phyloP scores from a whole-genome alignment of 2,329 filamentous ascomycete genomes.

The Curvularia hawaiiensis region DNA sequence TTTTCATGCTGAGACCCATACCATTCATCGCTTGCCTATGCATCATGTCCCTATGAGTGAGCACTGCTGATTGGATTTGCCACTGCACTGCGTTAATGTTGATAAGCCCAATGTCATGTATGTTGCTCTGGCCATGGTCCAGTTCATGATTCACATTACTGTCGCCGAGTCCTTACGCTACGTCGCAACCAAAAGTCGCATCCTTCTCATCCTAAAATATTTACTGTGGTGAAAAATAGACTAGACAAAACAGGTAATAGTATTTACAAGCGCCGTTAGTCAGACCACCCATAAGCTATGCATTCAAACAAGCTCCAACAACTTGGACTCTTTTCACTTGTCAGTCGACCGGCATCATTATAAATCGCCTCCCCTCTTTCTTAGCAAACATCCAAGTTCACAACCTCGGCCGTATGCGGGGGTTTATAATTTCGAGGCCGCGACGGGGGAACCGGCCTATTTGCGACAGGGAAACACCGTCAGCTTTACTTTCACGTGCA shows the following conservation, averaged over 20 bases:
- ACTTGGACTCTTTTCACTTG: neutral
- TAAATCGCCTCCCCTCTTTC: neutral
- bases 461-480: conserved; percentile 1
- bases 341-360: neutral
- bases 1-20: neutral
- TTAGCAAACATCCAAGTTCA: neutral
- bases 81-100: neutral
- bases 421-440: conserved; percentile 21
- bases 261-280: neutral
- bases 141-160: too few relatives aligned
- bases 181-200: neutral
- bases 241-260: neutral
- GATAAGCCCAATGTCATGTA: neutral
- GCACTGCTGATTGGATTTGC: neutral
- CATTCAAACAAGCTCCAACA: neutral
- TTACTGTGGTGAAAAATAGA: neutral
- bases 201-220: neutral
- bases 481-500: conserved; percentile 20
- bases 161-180: neutral
- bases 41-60: neutral
- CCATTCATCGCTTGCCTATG: neutral
- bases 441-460: conserved; percentile 19
- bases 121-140: too few relatives aligned
- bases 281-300: neutral
- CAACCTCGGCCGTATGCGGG: conserved; percentile 16